phyloP scores from a whole-genome alignment of 106 monocot genomes.

The Hemerocallis citrina region DNA sequence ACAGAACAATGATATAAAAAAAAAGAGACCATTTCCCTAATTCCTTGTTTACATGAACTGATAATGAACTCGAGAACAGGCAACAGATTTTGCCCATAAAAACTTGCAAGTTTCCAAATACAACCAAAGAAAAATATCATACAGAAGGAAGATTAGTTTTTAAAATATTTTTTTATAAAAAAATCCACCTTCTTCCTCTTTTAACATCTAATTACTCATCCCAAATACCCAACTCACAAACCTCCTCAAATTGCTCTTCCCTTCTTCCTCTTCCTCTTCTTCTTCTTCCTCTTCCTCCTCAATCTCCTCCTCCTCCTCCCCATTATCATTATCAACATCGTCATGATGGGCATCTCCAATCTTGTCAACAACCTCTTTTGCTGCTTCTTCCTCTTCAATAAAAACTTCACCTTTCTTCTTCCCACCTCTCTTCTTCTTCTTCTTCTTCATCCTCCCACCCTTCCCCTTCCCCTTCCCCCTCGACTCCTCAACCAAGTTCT shows the following conservation, averaged over 20 bases:
- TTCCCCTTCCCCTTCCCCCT: no score
- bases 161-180: no score
- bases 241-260: constrained; percentile 13
- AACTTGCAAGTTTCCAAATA: no score
- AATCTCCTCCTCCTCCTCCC: not conserved
- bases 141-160: no score
- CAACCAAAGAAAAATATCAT: no score
- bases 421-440: not conserved
- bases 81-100: no score
- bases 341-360: not conserved
- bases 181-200: no score
- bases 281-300: constrained; percentile 5
- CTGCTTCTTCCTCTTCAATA: not conserved
- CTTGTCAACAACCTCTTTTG: not conserved
- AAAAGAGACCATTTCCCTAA: no score
- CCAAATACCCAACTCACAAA: constrained; percentile 34
- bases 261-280: not conserved
- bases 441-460: not conserved
- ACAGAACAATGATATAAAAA: no score
- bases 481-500: not conserved
- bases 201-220: not conserved
- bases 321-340: no score
- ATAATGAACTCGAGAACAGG: no score
- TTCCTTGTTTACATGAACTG: no score
- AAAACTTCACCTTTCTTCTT: not conserved